Evolutionary conservation across 495 filamentous ascomycete species (phyloP).

Genomic region (Cercophora scortea): DNA sequence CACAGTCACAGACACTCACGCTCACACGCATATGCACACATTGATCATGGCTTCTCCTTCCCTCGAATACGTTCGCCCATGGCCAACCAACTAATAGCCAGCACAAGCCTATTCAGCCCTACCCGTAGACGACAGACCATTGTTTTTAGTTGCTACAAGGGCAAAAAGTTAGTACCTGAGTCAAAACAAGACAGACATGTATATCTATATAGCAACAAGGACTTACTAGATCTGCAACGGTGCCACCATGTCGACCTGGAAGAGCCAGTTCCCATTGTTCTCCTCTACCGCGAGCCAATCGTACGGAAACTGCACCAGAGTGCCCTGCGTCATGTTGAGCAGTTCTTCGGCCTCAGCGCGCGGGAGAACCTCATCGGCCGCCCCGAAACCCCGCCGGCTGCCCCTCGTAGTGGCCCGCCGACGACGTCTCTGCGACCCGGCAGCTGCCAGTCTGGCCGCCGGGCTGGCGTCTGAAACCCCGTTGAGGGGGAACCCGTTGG

Average conservation of each 20-base stretch:
- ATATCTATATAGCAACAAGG: neutral
- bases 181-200: neutral
- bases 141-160: slow-evolving; percentile 7
- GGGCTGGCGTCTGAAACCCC: neutral
- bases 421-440: slow-evolving; percentile 38
- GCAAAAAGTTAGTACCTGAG: neutral
- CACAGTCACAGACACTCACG: no score
- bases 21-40: no score
- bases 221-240: slow-evolving; percentile 97
- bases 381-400: slow-evolving; percentile 61
- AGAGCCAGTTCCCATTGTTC: slow-evolving; percentile 90
- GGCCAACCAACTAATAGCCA: no score
- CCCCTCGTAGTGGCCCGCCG: slow-evolving; percentile 71
- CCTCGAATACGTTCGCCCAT: no score
- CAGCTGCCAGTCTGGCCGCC: slow-evolving; percentile 1
- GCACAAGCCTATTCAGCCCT: no score
- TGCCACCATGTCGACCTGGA: slow-evolving; percentile 90
- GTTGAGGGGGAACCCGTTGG: slow-evolving; percentile 3
- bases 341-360: slow-evolving; percentile 70
- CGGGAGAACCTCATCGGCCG: slow-evolving; percentile 56
- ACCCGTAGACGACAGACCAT: no score
- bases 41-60: no score
- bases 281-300: slow-evolving; percentile 92
- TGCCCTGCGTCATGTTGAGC: slow-evolving; percentile 75
- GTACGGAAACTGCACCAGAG: slow-evolving; percentile 86